Evolutionary conservation across 164 flowering plant species (phyloP).

Genomic region (Malania oleifera): DNA sequence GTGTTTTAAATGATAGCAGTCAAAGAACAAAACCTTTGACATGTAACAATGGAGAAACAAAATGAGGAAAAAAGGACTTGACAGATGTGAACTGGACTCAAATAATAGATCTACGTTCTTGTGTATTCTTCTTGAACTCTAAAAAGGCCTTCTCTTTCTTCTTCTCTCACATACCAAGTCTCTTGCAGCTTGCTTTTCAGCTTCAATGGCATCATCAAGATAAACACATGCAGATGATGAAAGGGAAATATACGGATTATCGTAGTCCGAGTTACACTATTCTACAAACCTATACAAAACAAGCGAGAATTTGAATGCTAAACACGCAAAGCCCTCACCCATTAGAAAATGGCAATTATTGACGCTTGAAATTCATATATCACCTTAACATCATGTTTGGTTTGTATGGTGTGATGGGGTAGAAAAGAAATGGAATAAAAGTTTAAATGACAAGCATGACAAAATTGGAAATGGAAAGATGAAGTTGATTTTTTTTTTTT

Average conservation of each 20-base stretch:
- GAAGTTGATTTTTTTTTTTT: no score
- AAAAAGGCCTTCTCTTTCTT: constrained; percentile 91
- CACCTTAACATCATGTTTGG: no score
- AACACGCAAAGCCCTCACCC: neutral
- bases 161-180: constrained; percentile 85
- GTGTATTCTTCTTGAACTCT: constrained; percentile 92
- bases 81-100: neutral
- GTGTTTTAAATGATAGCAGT: neutral
- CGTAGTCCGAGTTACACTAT: neutral
- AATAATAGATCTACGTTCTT: constrained; percentile 40
- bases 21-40: no score
- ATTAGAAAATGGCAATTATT: no score
- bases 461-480: no score
- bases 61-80: neutral
- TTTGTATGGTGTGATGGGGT: no score
- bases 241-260: neutral
- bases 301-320: neutral
- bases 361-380: no score
- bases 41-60: no score
- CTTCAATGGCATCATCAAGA: constrained; percentile 90
- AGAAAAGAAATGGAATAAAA: no score
- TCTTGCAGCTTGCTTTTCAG: constrained; percentile 95
- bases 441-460: no score
- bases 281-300: neutral
- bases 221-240: constrained; percentile 20